phyloP scores from a whole-genome alignment of 73 alveolate species.

The Durusdinium trenchii region DNA sequence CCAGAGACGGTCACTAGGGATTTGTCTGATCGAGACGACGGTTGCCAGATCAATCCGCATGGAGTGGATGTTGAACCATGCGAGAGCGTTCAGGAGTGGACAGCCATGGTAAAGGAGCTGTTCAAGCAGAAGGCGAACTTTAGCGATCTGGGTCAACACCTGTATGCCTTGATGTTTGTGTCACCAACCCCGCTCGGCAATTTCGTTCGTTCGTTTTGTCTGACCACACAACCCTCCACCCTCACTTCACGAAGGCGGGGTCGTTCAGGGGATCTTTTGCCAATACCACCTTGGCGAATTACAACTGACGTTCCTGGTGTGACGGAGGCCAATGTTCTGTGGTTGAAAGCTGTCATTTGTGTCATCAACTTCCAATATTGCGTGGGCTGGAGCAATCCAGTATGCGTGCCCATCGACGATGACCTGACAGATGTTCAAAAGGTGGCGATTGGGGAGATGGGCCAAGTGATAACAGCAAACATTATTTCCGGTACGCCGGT shows the following conservation, averaged over 20 bases:
- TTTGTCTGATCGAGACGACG: not conserved
- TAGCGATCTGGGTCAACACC: not conserved
- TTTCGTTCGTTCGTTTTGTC: not conserved
- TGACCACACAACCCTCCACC: not conserved
- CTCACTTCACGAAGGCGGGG: not conserved
- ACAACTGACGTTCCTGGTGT: not conserved
- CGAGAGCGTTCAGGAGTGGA: not conserved
- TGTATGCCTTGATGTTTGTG: not conserved
- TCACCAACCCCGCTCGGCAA: not conserved
- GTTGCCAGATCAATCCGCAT: not conserved
- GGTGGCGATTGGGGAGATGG: not conserved
- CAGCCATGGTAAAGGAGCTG: not conserved
- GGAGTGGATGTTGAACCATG: not conserved
- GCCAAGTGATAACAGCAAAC: not conserved
- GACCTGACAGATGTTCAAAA: not conserved
- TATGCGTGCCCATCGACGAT: not conserved
- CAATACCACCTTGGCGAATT: not conserved
- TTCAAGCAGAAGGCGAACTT: not conserved
- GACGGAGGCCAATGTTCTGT: not conserved
- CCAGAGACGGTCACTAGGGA: not conserved
- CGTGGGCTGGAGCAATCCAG: not conserved
- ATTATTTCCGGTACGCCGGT: not conserved
- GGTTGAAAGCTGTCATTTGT: not conserved
- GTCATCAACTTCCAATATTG: not conserved
- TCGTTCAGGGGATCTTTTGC: not conserved